Conservation (phyloP, 2,329 filamentous ascomycete genomes). For the Saccharata proteae region DNA sequence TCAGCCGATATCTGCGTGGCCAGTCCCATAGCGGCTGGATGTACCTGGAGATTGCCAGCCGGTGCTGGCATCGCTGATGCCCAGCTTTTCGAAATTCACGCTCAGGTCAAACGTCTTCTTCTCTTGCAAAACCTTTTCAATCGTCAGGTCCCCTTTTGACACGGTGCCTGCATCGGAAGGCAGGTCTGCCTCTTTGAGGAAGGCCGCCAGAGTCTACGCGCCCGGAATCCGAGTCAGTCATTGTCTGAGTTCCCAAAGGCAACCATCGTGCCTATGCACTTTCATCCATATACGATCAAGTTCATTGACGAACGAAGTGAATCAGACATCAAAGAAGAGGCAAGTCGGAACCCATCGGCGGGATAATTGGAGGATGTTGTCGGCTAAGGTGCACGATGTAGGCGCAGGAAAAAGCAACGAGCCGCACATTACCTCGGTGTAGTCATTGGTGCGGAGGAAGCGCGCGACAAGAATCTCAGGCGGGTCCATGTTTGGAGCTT, state of each 20-base stretch:
- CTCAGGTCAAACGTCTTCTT: conserved; percentile 47
- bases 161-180: conserved; percentile 35
- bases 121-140: conserved; percentile 49
- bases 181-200: conserved; percentile 44
- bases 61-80: conserved; percentile 28
- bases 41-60: conserved; percentile 37
- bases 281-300: no score
- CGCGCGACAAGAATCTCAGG: conserved; percentile 30
- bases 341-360: no score
- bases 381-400: no score
- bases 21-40: conserved; percentile 7
- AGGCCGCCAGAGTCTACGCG: conserved; percentile 47
- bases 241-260: not conserved
- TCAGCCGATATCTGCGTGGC: conserved; percentile 3
- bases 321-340: no score
- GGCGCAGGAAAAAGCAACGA: conserved; percentile 1
- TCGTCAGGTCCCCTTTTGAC: conserved; percentile 36
- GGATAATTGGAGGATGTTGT: no score
- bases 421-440: conserved; percentile 21
- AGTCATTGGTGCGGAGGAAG: conserved; percentile 28
- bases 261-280: no score
- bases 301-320: no score
- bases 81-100: conserved; percentile 43
- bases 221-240: conserved; percentile 4
- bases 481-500: no score